Evolutionary conservation across 495 filamentous ascomycete genomes (phyloP).

Genomic region (Darksidea phi): DNA sequence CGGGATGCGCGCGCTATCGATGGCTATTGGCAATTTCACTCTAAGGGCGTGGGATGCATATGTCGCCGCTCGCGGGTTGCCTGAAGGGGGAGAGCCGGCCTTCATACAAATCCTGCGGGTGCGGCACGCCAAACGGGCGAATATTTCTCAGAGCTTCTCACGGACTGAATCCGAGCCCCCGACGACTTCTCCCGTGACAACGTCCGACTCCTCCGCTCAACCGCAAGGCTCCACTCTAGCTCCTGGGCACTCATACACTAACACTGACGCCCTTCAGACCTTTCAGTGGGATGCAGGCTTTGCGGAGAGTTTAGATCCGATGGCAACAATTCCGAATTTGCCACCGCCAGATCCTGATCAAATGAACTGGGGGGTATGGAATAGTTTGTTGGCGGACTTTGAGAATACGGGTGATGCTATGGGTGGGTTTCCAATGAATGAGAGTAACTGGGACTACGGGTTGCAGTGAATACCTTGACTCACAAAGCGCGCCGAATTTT

Average conservation of each 20-base stretch:
- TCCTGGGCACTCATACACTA: neutral
- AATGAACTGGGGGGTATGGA: conserved; percentile 31
- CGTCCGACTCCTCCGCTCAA: neutral
- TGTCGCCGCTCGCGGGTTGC: neutral
- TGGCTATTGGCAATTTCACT: conserved; percentile 28
- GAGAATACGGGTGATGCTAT: conserved; percentile 3
- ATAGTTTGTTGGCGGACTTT: conserved; percentile 24
- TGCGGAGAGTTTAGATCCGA: conserved; percentile 9
- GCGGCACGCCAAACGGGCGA: neutral
- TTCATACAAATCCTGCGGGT: conserved; percentile 24
- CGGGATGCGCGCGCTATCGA: conserved; percentile 19
- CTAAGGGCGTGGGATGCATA: conserved; percentile 31
- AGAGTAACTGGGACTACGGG: neutral
- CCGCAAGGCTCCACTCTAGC: neutral
- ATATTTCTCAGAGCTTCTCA: neutral
- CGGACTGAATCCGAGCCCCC: too few species aligned
- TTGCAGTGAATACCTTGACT: neutral
- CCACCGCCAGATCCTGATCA: conserved; percentile 20
- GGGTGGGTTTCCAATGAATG: too few species aligned
- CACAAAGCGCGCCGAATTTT: neutral
- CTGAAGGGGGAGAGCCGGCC: conserved; percentile 15
- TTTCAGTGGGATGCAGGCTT: conserved; percentile 14
- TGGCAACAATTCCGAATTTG: neutral
- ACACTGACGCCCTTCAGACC: conserved; percentile 1
- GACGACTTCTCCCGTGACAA: neutral